Base-by-base conservation (phyloP, 148 eudicot species). In the Arbutus unedo region DNA sequence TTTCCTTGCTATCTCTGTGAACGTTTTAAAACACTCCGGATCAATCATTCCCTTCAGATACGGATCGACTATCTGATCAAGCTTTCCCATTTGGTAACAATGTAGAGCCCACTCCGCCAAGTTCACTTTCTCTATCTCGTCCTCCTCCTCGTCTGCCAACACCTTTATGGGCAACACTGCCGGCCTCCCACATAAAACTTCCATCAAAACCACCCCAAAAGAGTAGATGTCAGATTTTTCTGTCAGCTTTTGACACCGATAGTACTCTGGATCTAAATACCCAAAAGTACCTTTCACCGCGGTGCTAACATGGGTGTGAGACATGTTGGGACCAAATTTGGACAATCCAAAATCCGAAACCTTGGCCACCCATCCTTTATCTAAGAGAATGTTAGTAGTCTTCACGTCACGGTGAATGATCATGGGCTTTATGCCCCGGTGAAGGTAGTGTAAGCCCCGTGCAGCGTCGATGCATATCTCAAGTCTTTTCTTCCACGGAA, bases 371-470 rank as follows among this genome's bases (percentile, higher is more conserved):
- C 72, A 67, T 4, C 43, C 31, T 14, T 67, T 31, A 31, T 67
- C 72, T 8, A 67, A 21, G 41, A 67, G 72, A 67, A 67, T 67
- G 44, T 67, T 67, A 8, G 72, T 67, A 7, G 43, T 67, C 72
- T 67, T 67, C 38, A 67, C 72, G 3, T 67, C 72, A 25, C 72
- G 72, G 72, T 67, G 72, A 31, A 67, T 67, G 72, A 67, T 67
- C 18, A 3, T 67, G 43, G 25, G 72, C 41, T 25, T 67, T 10
- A 44, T 14, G 16, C 16, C 72, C 2, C 2, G 10, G 44, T 67
- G 72, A 67, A 67, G 72, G 72, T 67, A 67, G 41, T 67, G 14
- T 8, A 67, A 67, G 44, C 72, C 72, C 31, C 72, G 72, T 31
- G 72, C 72, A 67, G 45, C 72, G 31, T 13, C 72, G 11, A 67